These are phyloP conservation scores for Phialemoniopsis sp. DNA, from an alignment of 2,329 filamentous ascomycete genomes.

Conservation along the genomic window DNA sequence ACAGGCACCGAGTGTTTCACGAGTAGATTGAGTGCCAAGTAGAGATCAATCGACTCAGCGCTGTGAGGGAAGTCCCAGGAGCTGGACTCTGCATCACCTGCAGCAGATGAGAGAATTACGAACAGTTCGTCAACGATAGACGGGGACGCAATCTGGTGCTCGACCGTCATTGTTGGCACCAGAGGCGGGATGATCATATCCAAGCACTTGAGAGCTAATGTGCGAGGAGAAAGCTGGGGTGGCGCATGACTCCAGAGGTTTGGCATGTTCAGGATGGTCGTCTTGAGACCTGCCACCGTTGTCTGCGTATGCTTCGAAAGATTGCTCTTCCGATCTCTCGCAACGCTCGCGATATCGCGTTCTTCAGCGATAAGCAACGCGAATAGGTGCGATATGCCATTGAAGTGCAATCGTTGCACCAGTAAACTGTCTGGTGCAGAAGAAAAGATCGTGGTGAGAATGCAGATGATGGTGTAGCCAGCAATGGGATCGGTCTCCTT, in stretches of 20 bases:
- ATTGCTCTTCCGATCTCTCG: conserved; percentile 62
- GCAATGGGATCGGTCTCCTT: conserved; percentile 56
- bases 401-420: conserved; percentile 45
- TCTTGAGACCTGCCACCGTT: conserved; percentile 50
- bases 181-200: conserved; percentile 48
- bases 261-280: conserved; percentile 31
- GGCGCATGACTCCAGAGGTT: too few species aligned
- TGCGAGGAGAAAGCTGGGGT: conserved; percentile 47
- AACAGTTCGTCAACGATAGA: conserved; percentile 44
- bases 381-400: conserved; percentile 52
- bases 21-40: conserved; percentile 41
- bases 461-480: conserved; percentile 60
- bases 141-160: conserved; percentile 7
- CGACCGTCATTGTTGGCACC: too few species aligned
- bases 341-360: conserved; percentile 55
- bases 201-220: conserved; percentile 59
- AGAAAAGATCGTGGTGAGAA: conserved; percentile 61
- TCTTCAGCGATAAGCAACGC: conserved; percentile 46
- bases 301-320: conserved; percentile 62
- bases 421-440: conserved; percentile 52
- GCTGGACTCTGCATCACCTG: conserved; percentile 21
- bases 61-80: conserved; percentile 29
- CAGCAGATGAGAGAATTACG: conserved; percentile 31
- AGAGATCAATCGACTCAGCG: conserved; percentile 31
- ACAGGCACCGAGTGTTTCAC: conserved; percentile 49